Evolutionary conservation across 2,329 filamentous ascomycete species (phyloP).

Genomic region (Cordyceps fumosorosea): DNA sequence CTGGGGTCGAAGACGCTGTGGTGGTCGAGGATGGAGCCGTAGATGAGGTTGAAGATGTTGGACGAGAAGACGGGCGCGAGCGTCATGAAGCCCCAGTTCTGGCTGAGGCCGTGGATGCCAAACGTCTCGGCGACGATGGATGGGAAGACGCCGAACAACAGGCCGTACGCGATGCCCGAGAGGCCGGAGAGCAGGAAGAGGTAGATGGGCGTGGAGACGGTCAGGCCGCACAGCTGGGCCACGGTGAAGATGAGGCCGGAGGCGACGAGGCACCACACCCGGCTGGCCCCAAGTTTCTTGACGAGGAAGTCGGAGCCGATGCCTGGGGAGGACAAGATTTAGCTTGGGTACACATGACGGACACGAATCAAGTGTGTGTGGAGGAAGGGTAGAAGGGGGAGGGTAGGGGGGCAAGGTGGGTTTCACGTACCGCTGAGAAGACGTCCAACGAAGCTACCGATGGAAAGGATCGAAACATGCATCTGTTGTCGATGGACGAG

Average conservation of each 20-base stretch:
- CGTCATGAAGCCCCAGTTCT: slow-evolving; percentile 97
- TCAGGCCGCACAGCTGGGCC: slow-evolving; percentile 71
- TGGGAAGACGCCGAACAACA: slow-evolving; percentile 89
- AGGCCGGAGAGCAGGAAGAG: slow-evolving; percentile 74
- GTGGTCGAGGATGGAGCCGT: slow-evolving; percentile 74
- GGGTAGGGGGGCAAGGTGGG: no score
- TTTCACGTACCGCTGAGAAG: slow-evolving; percentile 59
- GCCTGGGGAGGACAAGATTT: slow-evolving; percentile 38
- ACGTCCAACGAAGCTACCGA: slow-evolving; percentile 79
- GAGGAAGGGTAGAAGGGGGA: no score
- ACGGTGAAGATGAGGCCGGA: slow-evolving; percentile 71
- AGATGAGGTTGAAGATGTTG: slow-evolving; percentile 89
- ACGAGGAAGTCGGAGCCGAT: slow-evolving; percentile 89
- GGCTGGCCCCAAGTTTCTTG: slow-evolving; percentile 70
- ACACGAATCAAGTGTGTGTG: background rate
- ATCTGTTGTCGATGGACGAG: slow-evolving; percentile 77
- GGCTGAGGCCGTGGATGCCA: slow-evolving; percentile 78
- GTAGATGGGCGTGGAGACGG: slow-evolving; percentile 67
- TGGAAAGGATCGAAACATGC: slow-evolving; percentile 90
- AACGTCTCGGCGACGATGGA: slow-evolving; percentile 86
- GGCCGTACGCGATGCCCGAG: slow-evolving; percentile 85
- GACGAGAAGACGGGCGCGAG: slow-evolving; percentile 80
- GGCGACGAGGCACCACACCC: slow-evolving; percentile 83
- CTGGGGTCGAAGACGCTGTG: slow-evolving; percentile 64
- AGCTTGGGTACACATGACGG: slow-evolving; percentile 3